A percentile compares a stretch with the other conserved stretches of the same genome.
phyloP scores from a whole-genome alignment of 164 flowering plant species.

The Nelumbo lutea region DNA sequence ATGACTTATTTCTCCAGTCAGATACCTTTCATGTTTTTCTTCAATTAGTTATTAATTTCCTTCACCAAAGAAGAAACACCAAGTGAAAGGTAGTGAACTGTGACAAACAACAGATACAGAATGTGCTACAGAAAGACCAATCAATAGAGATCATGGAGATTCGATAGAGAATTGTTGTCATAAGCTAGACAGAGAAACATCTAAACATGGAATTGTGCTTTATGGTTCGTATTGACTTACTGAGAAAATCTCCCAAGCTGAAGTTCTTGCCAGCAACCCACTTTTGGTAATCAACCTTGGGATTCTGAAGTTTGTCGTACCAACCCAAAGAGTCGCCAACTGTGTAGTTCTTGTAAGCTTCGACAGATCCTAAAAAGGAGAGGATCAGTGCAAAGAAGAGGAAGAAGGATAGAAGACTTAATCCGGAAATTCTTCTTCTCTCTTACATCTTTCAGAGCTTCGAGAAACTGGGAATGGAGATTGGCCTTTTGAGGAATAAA shows the following conservation, averaged over 20 bases:
- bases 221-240: conserved; percentile 36
- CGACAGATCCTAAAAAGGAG: conserved; percentile 21
- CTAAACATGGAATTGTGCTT: not conserved
- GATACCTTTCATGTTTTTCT: too few relatives aligned
- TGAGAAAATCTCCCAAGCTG: conserved; percentile 86
- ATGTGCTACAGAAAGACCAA: not conserved
- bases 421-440: not conserved
- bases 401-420: not conserved
- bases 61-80: not conserved
- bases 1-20: too few relatives aligned
- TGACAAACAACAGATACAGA: not conserved
- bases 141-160: not conserved
- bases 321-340: conserved; percentile 90
- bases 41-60: not conserved
- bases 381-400: not conserved
- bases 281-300: conserved; percentile 60
- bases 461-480: not conserved
- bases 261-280: conserved; percentile 69
- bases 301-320: conserved; percentile 59
- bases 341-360: conserved; percentile 80
- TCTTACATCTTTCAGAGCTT: not conserved
- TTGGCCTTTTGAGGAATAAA: not conserved
- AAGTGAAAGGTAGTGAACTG: not conserved
- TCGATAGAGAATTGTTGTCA: too few relatives aligned
- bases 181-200: too few relatives aligned